Conservation (phyloP, 2,329 filamentous ascomycete genomes). For the Trichoderma sp. region DNA sequence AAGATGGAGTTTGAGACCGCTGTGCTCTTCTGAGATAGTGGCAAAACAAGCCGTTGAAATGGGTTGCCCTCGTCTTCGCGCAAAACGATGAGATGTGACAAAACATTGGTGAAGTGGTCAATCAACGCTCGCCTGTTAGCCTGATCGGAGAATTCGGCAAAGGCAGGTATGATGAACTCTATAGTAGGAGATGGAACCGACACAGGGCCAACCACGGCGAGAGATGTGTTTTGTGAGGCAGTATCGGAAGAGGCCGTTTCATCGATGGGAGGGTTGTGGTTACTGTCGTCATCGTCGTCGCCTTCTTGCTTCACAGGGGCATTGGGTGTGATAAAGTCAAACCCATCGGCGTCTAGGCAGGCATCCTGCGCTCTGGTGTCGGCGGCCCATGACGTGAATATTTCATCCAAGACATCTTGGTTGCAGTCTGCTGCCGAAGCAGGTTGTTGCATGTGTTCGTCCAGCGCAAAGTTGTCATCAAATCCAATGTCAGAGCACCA, state of each 20-base stretch:
- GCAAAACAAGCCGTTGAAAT: constrained; percentile 61
- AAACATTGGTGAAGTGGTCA: constrained; percentile 61
- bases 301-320: background rate
- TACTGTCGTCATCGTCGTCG: background rate
- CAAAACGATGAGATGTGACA: constrained; percentile 64
- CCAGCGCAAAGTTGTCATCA: background rate
- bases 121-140: constrained; percentile 55
- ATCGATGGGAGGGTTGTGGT: background rate
- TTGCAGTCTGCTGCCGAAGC: background rate
- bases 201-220: constrained; percentile 28
- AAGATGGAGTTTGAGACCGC: constrained; percentile 80
- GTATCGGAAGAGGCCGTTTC: constrained; percentile 11
- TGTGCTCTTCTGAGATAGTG: constrained; percentile 52
- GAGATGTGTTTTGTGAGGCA: constrained; percentile 24
- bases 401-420: background rate
- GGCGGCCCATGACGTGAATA: background rate
- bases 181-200: constrained; percentile 36
- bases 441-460: background rate
- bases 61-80: constrained; percentile 61
- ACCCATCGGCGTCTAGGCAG: background rate
- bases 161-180: constrained; percentile 52
- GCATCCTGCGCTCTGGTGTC: background rate
- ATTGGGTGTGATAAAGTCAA: background rate
- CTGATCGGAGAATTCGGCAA: constrained; percentile 55
- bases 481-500: constrained; percentile 4